Percentiles rank a stretch among this genome's conserved stretches.
Evolutionary conservation across 306 rosid genomes (phyloP).

Genomic region (Cucurbita ficifolia): DNA sequence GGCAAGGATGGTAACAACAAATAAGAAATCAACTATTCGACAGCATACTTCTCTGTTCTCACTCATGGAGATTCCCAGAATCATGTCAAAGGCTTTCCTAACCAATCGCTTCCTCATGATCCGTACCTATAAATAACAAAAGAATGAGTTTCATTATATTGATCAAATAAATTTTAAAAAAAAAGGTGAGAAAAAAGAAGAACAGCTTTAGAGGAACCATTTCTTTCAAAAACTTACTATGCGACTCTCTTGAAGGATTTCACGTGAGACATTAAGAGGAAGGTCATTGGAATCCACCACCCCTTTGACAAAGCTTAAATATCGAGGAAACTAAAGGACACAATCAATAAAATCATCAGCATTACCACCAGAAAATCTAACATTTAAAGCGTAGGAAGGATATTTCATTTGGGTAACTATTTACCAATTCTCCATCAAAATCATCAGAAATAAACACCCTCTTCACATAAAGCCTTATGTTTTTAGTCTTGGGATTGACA

Average conservation of each 20-base stretch:
- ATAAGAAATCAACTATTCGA: background rate
- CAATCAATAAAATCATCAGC: conserved; percentile 3
- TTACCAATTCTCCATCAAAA: conserved; percentile 93
- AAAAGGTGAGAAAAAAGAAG: background rate
- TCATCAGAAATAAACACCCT: conserved; percentile 29
- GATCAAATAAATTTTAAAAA: conserved; percentile 1
- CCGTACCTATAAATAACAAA: conserved; percentile 48
- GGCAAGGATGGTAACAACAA: background rate
- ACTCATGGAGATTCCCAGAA: conserved; percentile 87
- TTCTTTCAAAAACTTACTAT: conserved; percentile 22
- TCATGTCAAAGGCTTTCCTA: conserved; percentile 92
- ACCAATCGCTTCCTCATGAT: conserved; percentile 91
- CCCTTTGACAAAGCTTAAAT: conserved; percentile 89
- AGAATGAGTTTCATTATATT: background rate
- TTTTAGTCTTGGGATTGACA: conserved; percentile 80
- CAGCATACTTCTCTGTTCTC: conserved; percentile 62
- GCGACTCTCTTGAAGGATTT: conserved; percentile 97
- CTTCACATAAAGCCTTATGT: conserved; percentile 84
- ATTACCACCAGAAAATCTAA: conserved; percentile 1
- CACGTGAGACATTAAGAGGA: conserved; percentile 96
- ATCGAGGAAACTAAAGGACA: conserved; percentile 71
- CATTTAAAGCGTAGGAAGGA: background rate
- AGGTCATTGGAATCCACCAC: conserved; percentile 94
- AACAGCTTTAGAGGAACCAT: background rate
- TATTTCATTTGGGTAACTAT: background rate